Conservation (phyloP, 257 asterid species). For the Buddleja alternifolia region DNA sequence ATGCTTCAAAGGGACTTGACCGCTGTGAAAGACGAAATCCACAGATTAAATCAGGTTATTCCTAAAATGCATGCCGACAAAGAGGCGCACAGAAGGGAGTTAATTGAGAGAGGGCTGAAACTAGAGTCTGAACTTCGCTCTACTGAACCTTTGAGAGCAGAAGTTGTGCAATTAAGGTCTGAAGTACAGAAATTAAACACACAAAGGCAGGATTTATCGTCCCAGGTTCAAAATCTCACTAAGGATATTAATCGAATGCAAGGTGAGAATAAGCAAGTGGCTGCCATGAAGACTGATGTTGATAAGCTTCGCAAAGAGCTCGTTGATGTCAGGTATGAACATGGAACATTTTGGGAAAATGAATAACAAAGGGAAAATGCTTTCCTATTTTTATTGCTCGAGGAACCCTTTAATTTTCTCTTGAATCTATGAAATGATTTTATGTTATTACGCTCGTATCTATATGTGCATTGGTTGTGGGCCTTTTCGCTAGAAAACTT, state of each 20-base stretch:
- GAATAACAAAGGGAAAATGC: neutral
- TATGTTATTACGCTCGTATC: neutral
- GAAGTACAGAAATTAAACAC: slow-evolving; percentile 68
- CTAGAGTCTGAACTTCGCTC: slow-evolving; percentile 80
- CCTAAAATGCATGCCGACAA: slow-evolving; percentile 69
- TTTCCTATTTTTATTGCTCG: neutral
- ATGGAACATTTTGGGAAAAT: too few species aligned
- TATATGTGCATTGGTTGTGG: neutral
- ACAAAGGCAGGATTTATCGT: slow-evolving; percentile 60
- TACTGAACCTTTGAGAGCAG: slow-evolving; percentile 64
- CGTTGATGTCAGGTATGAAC: slow-evolving; percentile 68
- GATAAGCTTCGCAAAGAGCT: slow-evolving; percentile 75
- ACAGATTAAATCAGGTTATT: slow-evolving; percentile 63
- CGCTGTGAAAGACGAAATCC: slow-evolving; percentile 84
- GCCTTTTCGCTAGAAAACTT: neutral
- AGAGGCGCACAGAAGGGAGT: slow-evolving; percentile 78
- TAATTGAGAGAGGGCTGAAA: slow-evolving; percentile 71
- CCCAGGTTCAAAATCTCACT: slow-evolving; percentile 60
- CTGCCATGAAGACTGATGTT: slow-evolving; percentile 64
- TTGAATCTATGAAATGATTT: slow-evolving; percentile 3
- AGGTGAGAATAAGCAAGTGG: slow-evolving; percentile 67
- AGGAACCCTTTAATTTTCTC: neutral
- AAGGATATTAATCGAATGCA: slow-evolving; percentile 65
- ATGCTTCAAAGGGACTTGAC: slow-evolving; percentile 80
- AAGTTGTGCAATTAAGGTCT: slow-evolving; percentile 60